These are phyloP conservation scores for Phytophthora citricola DNA, from an alignment of 352 stramenopile species.

Conservation along the genomic window DNA sequence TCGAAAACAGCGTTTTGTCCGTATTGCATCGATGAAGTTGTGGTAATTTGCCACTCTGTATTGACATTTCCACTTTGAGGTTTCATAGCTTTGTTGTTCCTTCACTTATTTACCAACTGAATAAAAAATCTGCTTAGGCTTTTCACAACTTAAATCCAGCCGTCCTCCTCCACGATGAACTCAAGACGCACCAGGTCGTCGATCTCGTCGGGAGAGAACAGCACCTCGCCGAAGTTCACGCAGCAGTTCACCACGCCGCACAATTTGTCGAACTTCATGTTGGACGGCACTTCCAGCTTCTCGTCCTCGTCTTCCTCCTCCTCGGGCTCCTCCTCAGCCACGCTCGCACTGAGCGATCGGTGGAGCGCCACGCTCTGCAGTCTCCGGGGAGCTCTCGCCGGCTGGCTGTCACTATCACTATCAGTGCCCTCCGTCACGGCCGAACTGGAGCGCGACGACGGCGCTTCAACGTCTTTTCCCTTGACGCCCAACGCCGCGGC, in stretches of 20 bases:
- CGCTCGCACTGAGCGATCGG: conserved; percentile 35
- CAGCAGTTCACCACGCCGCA: conserved; percentile 71
- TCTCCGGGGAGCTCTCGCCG: conserved; percentile 13
- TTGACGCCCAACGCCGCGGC: conserved; percentile 30
- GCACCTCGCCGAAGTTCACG: conserved; percentile 60
- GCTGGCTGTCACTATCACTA: conserved; percentile 60
- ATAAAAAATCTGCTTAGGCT: conserved; percentile 39
- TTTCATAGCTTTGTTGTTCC: conserved; percentile 16
- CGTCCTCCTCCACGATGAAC: conserved; percentile 85
- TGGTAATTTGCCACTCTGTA: background rate
- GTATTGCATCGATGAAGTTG: conserved; percentile 7
- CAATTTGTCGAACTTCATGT: conserved; percentile 49
- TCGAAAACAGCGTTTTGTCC: conserved; percentile 30
- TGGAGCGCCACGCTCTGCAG: conserved; percentile 24
- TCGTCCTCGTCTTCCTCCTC: conserved; percentile 45
- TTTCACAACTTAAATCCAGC: conserved; percentile 68
- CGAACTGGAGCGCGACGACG: conserved; percentile 50
- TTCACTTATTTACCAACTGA: conserved; percentile 32
- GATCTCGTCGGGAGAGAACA: conserved; percentile 62
- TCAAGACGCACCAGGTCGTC: conserved; percentile 75
- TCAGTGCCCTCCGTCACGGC: conserved; percentile 61
- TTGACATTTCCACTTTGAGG: background rate
- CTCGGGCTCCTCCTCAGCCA: conserved; percentile 45
- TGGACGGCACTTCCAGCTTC: conserved; percentile 47
- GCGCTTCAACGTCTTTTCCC: conserved; percentile 53